Evolutionary conservation across 78 protist species (phyloP), one percentile per base, ranked within the genome.

Genomic region (slime mould (Dictyostelium discoideum)): DNA sequence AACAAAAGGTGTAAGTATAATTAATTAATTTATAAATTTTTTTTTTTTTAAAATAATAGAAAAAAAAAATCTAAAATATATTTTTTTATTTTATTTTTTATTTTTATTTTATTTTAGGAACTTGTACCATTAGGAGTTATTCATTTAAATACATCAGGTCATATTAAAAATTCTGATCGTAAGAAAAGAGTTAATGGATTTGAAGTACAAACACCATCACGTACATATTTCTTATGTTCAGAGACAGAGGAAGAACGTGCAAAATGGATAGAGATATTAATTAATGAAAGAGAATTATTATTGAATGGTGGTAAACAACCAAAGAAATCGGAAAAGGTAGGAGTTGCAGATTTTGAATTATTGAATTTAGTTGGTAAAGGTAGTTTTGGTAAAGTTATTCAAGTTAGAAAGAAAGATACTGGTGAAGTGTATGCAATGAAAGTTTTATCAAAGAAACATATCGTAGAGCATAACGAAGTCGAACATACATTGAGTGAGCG

Each of bases 301-400:
- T 39, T 85, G 22, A 85, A 85, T 40, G 85, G 85, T 16, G 32
- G 54, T 24, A 83, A 85, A 26, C 46, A 29, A 44, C 96, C 92
- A 80, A 89, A 81, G 63, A 87, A 93, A 57, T 48, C 84, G 2
- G 92, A 92, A 84, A 85, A 86, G 74, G 97, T 96, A 16, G 84
- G 93, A n/a, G 96, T 94, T 7, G 96, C 90, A 20, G 99, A 98
- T 95, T 98, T 98, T 85, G 98, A 97, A 32, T 85, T 97, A 20
- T 78, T 97, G 46, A 93, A 87, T 60, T 87, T 97, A 18, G 92
- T 98, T 22, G 99, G 99, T 73, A 97, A 96, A 82, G 99, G 99
- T 13, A 86, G 96, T 85, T 98, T 97, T 85, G 99, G 99, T 18
- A 97, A 98, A 96, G 99, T 98, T 16, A 97, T 97, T 83, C 98